Evolutionary conservation across 2,329 filamentous ascomycete genomes (phyloP).

Genomic region (Colletotrichum destructivum): DNA sequence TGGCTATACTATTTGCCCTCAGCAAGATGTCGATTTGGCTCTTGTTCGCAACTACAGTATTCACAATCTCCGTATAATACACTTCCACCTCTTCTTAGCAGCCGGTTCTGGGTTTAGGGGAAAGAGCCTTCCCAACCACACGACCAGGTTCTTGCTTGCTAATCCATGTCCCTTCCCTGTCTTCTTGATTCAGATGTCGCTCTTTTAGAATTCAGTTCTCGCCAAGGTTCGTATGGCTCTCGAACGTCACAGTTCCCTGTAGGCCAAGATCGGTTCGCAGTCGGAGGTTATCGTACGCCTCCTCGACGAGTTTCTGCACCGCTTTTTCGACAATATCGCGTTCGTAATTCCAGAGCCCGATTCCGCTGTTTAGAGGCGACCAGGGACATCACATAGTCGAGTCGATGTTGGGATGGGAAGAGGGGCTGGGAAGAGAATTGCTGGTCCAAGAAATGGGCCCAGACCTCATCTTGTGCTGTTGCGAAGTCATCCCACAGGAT

Average conservation of each 20-base stretch:
- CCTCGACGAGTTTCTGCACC: too few species aligned
- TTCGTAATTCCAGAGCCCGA: too few species aligned
- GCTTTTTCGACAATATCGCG: too few species aligned
- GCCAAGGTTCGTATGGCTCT: too few species aligned
- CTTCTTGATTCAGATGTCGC: not conserved
- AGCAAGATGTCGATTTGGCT: not conserved
- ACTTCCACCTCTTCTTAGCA: not conserved
- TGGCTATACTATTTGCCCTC: not conserved
- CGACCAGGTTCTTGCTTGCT: not conserved
- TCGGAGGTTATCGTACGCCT: too few species aligned
- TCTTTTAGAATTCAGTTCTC: not conserved
- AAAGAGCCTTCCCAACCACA: not conserved
- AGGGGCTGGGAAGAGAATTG: slow-evolving; percentile 47
- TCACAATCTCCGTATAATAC: not conserved
- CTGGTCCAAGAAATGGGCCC: slow-evolving; percentile 45
- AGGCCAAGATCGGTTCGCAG: too few species aligned
- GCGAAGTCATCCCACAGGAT: slow-evolving; percentile 54
- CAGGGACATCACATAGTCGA: slow-evolving; percentile 51
- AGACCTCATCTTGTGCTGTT: slow-evolving; percentile 51
- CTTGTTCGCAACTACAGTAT: not conserved
- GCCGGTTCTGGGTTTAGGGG: not conserved
- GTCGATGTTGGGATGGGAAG: slow-evolving; percentile 47
- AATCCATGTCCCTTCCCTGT: not conserved
- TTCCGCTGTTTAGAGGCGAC: slow-evolving; percentile 53
- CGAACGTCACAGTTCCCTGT: too few species aligned